phyloP scores from a whole-genome alignment of 2,329 filamentous ascomycete genomes.

The Fusarium sp. region DNA sequence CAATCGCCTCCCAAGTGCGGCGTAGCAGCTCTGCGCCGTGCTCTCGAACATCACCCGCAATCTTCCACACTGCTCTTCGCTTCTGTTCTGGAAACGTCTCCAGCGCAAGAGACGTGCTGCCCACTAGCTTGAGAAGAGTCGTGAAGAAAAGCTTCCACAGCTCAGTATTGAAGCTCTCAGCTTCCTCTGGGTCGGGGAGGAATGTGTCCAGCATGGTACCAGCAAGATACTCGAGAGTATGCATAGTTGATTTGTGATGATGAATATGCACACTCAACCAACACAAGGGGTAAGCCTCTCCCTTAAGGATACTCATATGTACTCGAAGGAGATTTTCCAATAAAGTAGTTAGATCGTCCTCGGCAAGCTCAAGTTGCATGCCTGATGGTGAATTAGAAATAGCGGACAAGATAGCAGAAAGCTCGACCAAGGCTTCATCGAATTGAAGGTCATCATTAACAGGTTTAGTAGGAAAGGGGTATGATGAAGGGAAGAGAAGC shows the following conservation, averaged over 20 bases:
- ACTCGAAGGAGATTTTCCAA: conserved; percentile 86
- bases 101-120: conserved; percentile 88
- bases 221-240: conserved; percentile 85
- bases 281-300: conserved; percentile 87
- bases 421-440: conserved; percentile 89
- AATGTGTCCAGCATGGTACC: conserved; percentile 86
- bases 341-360: conserved; percentile 81
- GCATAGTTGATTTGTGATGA: conserved; percentile 91
- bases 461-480: conserved; percentile 86
- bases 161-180: conserved; percentile 91
- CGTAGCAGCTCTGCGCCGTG: conserved; percentile 89
- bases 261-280: conserved; percentile 97
- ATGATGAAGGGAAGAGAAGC: conserved; percentile 89
- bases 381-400: conserved; percentile 80
- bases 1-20: conserved; percentile 93
- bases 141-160: conserved; percentile 96
- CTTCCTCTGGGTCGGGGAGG: conserved; percentile 90
- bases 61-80: conserved; percentile 96
- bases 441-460: conserved; percentile 75
- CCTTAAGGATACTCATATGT: conserved; percentile 89
- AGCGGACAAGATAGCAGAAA: conserved; percentile 88
- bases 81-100: conserved; percentile 99
- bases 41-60: conserved; percentile 95
- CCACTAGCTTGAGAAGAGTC: conserved; percentile 89
- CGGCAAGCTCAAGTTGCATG: conserved; percentile 81